These are phyloP conservation scores for Ruellia speciosa DNA, from an alignment of 305 asterid genomes.

Conservation along the genomic window DNA sequence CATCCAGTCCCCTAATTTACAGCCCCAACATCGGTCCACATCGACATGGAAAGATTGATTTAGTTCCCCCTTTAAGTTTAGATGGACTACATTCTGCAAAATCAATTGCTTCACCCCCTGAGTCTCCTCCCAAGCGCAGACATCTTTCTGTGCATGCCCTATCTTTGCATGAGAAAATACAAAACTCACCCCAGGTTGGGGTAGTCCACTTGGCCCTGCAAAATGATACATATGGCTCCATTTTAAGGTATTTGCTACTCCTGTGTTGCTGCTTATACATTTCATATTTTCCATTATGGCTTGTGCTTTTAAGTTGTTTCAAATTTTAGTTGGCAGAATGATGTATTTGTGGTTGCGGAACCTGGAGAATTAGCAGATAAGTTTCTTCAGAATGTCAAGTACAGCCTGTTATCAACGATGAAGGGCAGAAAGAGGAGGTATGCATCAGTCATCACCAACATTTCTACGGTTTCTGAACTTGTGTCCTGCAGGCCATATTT, in stretches of 20 bases:
- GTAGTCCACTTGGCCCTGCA: slow-evolving; percentile 87
- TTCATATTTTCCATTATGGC: slow-evolving; percentile 16
- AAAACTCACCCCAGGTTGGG: slow-evolving; percentile 89
- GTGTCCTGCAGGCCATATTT: slow-evolving; percentile 82
- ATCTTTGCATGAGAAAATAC: slow-evolving; percentile 75
- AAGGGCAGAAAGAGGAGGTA: slow-evolving; percentile 72
- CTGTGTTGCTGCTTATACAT: slow-evolving; percentile 1
- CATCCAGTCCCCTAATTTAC: slow-evolving; percentile 76
- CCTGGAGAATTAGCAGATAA: slow-evolving; percentile 95
- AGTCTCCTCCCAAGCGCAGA: slow-evolving; percentile 70
- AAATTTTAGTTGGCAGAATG: slow-evolving; percentile 84
- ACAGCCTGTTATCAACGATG: slow-evolving; percentile 69
- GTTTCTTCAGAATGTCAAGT: slow-evolving; percentile 84
- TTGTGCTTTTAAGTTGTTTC: slow-evolving; percentile 21
- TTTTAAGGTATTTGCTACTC: slow-evolving; percentile 53
- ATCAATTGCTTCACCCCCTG: slow-evolving; percentile 63
- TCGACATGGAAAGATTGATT: slow-evolving; percentile 68
- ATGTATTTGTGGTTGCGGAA: slow-evolving; percentile 99
- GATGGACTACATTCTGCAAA: slow-evolving; percentile 76
- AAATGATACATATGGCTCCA: slow-evolving; percentile 81
- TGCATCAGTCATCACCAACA: slow-evolving; percentile 53
- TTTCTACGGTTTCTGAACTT: slow-evolving; percentile 78
- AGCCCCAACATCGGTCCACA: slow-evolving; percentile 83
- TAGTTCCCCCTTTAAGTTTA: slow-evolving; percentile 89
- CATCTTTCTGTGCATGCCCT: slow-evolving; percentile 58